phyloP scores from a whole-genome alignment of 257 asterid species.

The Solanum tacnaense region DNA sequence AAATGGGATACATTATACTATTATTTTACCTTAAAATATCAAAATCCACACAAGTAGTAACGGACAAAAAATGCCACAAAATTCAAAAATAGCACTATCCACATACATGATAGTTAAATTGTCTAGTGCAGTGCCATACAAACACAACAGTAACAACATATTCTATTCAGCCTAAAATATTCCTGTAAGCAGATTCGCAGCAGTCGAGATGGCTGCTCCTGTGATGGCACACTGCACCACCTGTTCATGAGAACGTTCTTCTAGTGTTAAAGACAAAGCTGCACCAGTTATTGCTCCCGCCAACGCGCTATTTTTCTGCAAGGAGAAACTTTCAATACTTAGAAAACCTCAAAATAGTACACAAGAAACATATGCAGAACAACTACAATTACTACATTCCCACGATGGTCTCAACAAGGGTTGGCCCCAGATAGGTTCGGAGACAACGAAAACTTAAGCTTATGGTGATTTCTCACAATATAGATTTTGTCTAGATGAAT shows the following conservation, averaged over 20 bases:
- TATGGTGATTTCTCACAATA: not conserved
- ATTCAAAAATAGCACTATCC: not conserved
- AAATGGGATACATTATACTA: not conserved
- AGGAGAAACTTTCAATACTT: not conserved
- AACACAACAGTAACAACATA: not conserved
- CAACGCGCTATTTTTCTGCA: slow-evolving; percentile 74
- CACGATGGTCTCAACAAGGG: not conserved
- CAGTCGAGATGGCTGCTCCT: slow-evolving; percentile 87
- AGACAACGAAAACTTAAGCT: not conserved
- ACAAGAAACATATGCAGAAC: not conserved
- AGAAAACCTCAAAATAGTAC: not conserved
- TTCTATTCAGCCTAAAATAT: slow-evolving; percentile 27
- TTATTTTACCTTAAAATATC: not conserved
- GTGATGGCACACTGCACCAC: slow-evolving; percentile 77
- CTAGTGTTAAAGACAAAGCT: slow-evolving; percentile 58
- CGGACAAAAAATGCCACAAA: not conserved
- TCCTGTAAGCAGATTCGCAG: slow-evolving; percentile 76
- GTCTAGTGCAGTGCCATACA: not conserved
- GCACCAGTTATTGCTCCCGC: slow-evolving; percentile 96
- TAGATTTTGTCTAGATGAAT: not conserved
- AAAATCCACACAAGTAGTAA: not conserved
- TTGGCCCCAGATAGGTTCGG: not conserved
- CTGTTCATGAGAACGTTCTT: slow-evolving; percentile 63
- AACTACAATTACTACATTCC: no score
- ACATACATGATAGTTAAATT: not conserved